These are phyloP conservation scores for Clitocybe nebularis DNA, from an alignment of 1,284 basidiomycete genomes.

Conservation along the genomic window DNA sequence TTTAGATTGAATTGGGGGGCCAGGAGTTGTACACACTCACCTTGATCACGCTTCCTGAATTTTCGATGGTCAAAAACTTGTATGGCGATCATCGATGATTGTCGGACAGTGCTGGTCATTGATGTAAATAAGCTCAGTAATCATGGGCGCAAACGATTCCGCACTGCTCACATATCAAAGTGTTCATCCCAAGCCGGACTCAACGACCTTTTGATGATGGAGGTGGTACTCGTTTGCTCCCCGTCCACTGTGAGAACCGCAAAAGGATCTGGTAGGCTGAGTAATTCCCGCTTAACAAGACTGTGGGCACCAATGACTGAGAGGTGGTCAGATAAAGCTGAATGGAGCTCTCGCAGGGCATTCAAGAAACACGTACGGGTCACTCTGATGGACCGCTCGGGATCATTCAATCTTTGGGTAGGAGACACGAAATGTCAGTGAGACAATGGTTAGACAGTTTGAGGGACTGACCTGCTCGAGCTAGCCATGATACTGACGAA, in stretches of 20 bases:
- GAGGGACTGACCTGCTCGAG: slow-evolving; percentile 34
- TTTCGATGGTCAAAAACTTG: slow-evolving; percentile 98
- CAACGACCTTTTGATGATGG: slow-evolving; percentile 78
- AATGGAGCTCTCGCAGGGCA: slow-evolving; percentile 4
- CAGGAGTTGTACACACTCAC: slow-evolving; percentile 36
- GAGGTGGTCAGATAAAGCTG: slow-evolving; percentile 4
- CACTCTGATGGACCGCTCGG: slow-evolving; percentile 39
- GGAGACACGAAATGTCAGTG: slow-evolving; percentile 11
- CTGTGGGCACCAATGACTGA: slow-evolving; percentile 87
- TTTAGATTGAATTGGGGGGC: background rate
- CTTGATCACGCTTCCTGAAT: slow-evolving; percentile 96
- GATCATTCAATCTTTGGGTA: slow-evolving; percentile 36
- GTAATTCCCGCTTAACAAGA: slow-evolving; percentile 86
- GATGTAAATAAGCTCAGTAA: slow-evolving; percentile 8
- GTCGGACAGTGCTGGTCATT: slow-evolving; percentile 70
- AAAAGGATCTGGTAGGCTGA: slow-evolving; percentile 93
- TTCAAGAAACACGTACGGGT: slow-evolving; percentile 31
- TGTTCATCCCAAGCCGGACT: slow-evolving; percentile 94
- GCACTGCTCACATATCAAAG: slow-evolving; percentile 75
- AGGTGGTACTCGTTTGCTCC: slow-evolving; percentile 91
- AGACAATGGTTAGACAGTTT: slow-evolving; percentile 1
- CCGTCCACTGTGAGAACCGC: slow-evolving; percentile 95
- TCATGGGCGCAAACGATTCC: slow-evolving; percentile 12
- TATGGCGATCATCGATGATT: slow-evolving; percentile 88
- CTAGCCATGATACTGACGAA: slow-evolving; percentile 30